Evolutionary conservation across 352 stramenopile species (phyloP), one percentile per base, ranked within the genome.

Genomic region (Vaucheria bursata): DNA sequence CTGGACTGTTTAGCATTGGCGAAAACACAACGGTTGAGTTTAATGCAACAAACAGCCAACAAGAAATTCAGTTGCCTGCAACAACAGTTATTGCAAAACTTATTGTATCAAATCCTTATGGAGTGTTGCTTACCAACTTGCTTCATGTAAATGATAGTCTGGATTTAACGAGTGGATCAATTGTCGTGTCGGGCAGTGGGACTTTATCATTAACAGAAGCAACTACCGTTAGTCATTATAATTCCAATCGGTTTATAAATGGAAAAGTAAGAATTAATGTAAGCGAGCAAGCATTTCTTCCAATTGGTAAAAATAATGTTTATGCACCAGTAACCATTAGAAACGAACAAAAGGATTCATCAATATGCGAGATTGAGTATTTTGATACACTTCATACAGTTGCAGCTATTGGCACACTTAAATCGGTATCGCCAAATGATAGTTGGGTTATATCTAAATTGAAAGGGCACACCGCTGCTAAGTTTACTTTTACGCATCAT

Each of bases 221-320:
- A 59, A 59, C 45, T 59, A 59, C 45, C 45, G 45, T 59, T 59
- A 59, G 45, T 59, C 45, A 59, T 59, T 59, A 59, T 59, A 59
- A 59, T 59, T 59, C 45, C 45, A 59, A 59, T 59, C 45, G 45
- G 45, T 59, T 59, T 59, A 59, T 59, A 59, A 59, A 59, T 59
- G 45, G 45, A 59, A 59, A 59, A 59, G 45, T 59, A 59, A 59
- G 45, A 59, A 59, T 59, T 59, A 59, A 59, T 59, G 45, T 59
- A 59, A 59, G 45, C 45, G 45, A 59, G 45, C 45, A 59, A 59
- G 45, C 45, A 59, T 59, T 59, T 59, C 45, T 59, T 59, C 45
- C 45, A 59, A 59, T 59, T 59, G 45, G 45, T 59, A 59, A 59
- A 59, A 59, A 59, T 59, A 59, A 59, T 59, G 45, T 59, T 59